Conservation (phyloP, 192 early-diverging fungal genomes). For the Haplosporangium gracile region DNA sequence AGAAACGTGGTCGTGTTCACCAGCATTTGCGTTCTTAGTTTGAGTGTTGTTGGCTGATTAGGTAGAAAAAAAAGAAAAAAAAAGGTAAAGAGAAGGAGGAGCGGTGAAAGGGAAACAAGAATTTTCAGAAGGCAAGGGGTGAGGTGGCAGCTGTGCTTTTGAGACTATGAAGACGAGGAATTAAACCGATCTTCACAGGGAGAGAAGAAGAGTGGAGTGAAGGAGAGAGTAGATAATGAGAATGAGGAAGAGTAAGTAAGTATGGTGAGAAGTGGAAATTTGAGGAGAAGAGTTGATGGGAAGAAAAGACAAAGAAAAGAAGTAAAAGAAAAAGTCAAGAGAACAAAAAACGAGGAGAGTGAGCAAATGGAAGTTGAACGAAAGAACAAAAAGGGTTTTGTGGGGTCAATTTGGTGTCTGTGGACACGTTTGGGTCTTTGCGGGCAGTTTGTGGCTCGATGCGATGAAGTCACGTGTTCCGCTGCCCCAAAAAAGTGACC, state of each 20-base stretch:
- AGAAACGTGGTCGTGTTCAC: constrained; percentile 47
- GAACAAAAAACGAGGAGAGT: too few species aligned
- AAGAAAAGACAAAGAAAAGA: not conserved
- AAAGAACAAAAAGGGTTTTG: too few species aligned
- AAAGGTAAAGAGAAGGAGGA: not conserved
- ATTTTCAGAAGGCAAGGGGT: not conserved
- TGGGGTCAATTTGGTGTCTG: too few species aligned
- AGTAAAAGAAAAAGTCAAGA: too few species aligned
- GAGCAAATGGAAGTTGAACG: not conserved
- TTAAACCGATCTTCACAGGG: not conserved
- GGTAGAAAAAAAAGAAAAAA: not conserved
- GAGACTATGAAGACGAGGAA: not conserved
- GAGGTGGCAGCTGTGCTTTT: not conserved
- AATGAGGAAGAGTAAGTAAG: too few species aligned
- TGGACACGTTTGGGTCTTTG: too few species aligned
- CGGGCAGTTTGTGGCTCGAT: too few species aligned
- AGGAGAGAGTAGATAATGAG: not conserved
- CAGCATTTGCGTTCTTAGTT: constrained; percentile 19
- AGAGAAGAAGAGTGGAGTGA: not conserved
- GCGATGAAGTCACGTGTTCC: too few species aligned
- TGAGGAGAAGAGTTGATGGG: not conserved
- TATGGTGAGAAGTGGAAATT: not conserved
- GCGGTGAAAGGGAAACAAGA: constrained; percentile 1
- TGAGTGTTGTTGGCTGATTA: not conserved
- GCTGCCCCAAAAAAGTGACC: too few species aligned